These are phyloP conservation scores for Scytalidium lignicola DNA, from an alignment of 2,329 filamentous ascomycete genomes.

Conservation along the genomic window DNA sequence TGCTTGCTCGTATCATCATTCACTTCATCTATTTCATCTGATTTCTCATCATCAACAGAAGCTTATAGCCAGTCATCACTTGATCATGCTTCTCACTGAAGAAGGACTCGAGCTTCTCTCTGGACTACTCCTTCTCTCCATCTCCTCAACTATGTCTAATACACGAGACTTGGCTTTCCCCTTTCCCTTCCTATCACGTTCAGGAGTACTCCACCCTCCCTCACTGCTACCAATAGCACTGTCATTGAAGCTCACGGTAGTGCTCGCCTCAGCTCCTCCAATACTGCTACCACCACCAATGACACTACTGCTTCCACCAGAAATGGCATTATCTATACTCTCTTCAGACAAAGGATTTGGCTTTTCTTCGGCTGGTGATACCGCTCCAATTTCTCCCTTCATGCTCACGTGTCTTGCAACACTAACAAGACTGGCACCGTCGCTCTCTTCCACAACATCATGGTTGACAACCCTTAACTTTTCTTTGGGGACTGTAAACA, in stretches of 20 bases:
- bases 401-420: constrained; percentile 13
- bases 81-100: neutral
- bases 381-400: constrained; percentile 9
- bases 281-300: constrained; percentile 1
- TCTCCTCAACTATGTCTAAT: constrained; percentile 21
- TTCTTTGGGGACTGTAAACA: constrained; percentile 91
- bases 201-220: neutral
- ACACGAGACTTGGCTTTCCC: constrained; percentile 10
- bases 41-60: neutral
- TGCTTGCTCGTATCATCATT: neutral
- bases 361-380: neutral
- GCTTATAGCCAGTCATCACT: neutral
- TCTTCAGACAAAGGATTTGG: constrained; percentile 2
- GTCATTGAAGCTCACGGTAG: neutral
- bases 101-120: neutral
- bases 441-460: constrained; percentile 46
- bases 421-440: constrained; percentile 28
- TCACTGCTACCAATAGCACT: neutral
- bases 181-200: constrained; percentile 1
- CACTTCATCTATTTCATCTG: neutral
- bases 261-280: no score
- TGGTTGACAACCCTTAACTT: constrained; percentile 85
- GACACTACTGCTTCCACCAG: neutral
- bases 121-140: constrained; percentile 16
- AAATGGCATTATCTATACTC: neutral